phyloP scores from a whole-genome alignment of 2,329 filamentous ascomycete genomes.

The Fusarium sp. region DNA sequence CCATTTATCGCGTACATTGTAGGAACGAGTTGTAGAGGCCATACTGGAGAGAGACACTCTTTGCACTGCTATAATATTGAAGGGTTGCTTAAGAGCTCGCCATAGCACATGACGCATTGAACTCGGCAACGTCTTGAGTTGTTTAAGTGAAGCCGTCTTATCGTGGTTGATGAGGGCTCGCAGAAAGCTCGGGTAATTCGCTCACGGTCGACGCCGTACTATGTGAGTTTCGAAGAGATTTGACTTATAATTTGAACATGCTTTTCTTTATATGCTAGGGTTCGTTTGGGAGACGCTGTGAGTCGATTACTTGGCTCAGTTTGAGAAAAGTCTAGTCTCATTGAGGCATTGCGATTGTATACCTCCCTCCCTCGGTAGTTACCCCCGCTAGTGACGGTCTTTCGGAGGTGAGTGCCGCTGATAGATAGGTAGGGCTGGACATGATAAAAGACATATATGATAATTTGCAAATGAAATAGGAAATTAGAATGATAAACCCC shows the following conservation, averaged over 20 bases:
- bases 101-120: conserved; percentile 53
- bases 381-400: conserved; percentile 27
- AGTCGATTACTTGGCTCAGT: not conserved
- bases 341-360: no score
- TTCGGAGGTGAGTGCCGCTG: conserved; percentile 29
- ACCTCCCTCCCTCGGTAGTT: conserved; percentile 19
- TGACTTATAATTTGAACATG: not conserved
- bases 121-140: conserved; percentile 8
- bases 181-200: conserved; percentile 48
- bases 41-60: conserved; percentile 44
- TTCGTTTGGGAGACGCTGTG: no score
- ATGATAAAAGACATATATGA: not conserved
- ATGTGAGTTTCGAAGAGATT: not conserved
- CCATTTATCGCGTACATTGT: conserved; percentile 49
- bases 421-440: conserved; percentile 2
- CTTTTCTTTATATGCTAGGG: not conserved
- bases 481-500: not conserved
- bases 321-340: conserved; percentile 7
- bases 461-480: not conserved
- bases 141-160: conserved; percentile 14
- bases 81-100: conserved; percentile 44
- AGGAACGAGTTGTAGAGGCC: conserved; percentile 50
- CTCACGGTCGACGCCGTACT: conserved; percentile 15
- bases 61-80: conserved; percentile 32
- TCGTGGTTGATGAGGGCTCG: conserved; percentile 25